A percentile compares a stretch with the other conserved stretches of the same genome.
Conservation (phyloP, 2,329 filamentous ascomycete genomes). For the Purpureocillium takamizusanense region DNA sequence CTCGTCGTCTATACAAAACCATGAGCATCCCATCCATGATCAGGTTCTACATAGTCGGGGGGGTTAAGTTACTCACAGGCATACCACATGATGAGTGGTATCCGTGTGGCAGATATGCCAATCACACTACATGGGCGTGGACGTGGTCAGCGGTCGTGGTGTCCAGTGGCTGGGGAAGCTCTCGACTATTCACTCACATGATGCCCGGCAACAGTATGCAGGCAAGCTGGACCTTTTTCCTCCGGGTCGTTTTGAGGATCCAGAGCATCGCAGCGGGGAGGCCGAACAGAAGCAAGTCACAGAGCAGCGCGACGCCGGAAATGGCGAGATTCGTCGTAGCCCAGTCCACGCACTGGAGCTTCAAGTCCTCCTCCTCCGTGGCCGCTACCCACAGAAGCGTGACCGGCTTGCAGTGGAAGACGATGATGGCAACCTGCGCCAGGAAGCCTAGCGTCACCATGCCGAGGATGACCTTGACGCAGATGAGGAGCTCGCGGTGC, state of each 20-base stretch:
- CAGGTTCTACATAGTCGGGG: no score
- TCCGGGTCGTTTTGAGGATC: slow-evolving; percentile 1
- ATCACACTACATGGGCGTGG: no score
- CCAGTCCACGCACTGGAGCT: not conserved
- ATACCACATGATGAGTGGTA: no score
- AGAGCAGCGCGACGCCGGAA: slow-evolving; percentile 1
- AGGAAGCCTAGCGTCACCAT: slow-evolving; percentile 1
- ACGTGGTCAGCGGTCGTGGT: no score
- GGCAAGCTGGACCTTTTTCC: slow-evolving; percentile 2
- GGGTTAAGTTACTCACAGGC: no score
- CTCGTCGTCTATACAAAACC: no score
- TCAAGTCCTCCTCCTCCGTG: no score
- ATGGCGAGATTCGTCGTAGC: not conserved
- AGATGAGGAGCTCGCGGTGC: slow-evolving; percentile 1
- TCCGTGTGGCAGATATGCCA: no score
- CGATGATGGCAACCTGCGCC: slow-evolving; percentile 1
- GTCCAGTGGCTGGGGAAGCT: no score
- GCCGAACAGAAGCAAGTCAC: slow-evolving; percentile 4
- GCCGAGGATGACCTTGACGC: slow-evolving; percentile 1
- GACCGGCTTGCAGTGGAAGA: slow-evolving; percentile 3
- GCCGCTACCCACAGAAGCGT: not conserved
- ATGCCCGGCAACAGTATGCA: slow-evolving; percentile 3
- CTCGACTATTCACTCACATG: slow-evolving; percentile 2
- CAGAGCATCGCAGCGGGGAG: slow-evolving; percentile 2
- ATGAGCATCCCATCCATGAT: no score